A percentile compares a stretch with the other conserved stretches of the same genome.
Conservation (phyloP, 2,329 filamentous ascomycete genomes). For the Dendrostoma leiphaemia region DNA sequence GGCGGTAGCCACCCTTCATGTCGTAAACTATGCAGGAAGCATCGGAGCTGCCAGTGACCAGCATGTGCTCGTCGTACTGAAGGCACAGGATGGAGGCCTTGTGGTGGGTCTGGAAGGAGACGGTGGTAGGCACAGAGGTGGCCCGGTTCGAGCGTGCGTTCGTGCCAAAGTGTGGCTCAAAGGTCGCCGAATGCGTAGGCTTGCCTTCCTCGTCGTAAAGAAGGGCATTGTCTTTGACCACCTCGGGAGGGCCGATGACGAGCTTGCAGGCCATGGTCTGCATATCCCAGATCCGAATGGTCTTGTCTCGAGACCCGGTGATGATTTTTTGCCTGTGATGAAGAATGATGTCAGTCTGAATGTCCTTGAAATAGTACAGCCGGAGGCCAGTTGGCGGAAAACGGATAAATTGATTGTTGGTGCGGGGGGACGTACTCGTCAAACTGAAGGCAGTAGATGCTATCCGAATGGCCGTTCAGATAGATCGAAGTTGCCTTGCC, state of each 20-base stretch:
- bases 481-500: slow-evolving; percentile 81
- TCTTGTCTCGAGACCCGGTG: slow-evolving; percentile 91
- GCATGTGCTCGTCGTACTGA: slow-evolving; percentile 88
- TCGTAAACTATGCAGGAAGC: slow-evolving; percentile 89
- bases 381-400: too few relatives aligned
- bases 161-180: slow-evolving; percentile 32
- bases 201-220: slow-evolving; percentile 51
- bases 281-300: slow-evolving; percentile 95
- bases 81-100: slow-evolving; percentile 91
- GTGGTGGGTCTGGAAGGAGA: slow-evolving; percentile 68
- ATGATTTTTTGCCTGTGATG: slow-evolving; percentile 81
- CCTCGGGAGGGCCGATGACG: slow-evolving; percentile 76
- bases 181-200: slow-evolving; percentile 54
- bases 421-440: slow-evolving; percentile 69
- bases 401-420: not conserved
- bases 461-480: slow-evolving; percentile 89
- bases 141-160: slow-evolving; percentile 24
- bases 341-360: not conserved
- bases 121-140: slow-evolving; percentile 50
- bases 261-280: slow-evolving; percentile 81
- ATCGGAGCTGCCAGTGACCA: slow-evolving; percentile 94
- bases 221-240: slow-evolving; percentile 53
- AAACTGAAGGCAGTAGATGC: slow-evolving; percentile 97
- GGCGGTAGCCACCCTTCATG: slow-evolving; percentile 73
- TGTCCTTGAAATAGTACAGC: not conserved